These are phyloP conservation scores for Acacia confusa DNA, from an alignment of 306 rosid genomes.

Conservation along the genomic window DNA sequence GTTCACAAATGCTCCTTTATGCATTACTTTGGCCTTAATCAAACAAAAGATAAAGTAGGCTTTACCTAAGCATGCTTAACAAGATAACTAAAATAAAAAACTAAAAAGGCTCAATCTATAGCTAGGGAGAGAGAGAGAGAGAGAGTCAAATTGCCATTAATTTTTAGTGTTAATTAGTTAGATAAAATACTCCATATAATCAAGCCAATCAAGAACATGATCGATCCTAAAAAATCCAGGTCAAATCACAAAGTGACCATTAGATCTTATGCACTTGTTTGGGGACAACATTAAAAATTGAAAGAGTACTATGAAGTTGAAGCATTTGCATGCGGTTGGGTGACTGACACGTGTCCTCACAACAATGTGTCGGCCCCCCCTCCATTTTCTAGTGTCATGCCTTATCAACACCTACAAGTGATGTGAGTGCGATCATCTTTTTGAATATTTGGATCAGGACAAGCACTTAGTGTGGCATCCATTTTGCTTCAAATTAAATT, in stretches of 20 bases:
- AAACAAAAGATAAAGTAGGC: slow-evolving; percentile 16
- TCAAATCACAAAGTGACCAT: slow-evolving; percentile 55
- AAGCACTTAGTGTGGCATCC: slow-evolving; percentile 29
- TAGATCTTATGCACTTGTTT: slow-evolving; percentile 38
- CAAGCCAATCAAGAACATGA: background rate
- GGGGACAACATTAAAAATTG: slow-evolving; percentile 15
- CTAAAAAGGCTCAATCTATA: background rate
- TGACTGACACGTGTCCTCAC: slow-evolving; percentile 35
- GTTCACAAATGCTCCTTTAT: background rate
- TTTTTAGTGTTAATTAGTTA: background rate
- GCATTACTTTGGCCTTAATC: slow-evolving; percentile 9
- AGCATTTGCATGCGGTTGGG: slow-evolving; percentile 35
- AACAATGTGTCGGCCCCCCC: slow-evolving; percentile 28
- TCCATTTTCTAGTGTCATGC: slow-evolving; percentile 22
- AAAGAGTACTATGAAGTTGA: slow-evolving; percentile 8
- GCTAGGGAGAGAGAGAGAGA: too few relatives aligned
- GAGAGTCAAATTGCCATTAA: background rate
- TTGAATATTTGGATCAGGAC: slow-evolving; percentile 48
- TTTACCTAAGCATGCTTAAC: slow-evolving; percentile 28
- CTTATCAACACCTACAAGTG: slow-evolving; percentile 28
- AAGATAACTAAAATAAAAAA: background rate
- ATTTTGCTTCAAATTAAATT: background rate
- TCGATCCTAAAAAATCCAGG: slow-evolving; percentile 24
- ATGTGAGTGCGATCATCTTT: slow-evolving; percentile 34
- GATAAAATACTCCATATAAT: background rate